Percentiles rank a stretch among this genome's conserved stretches.
These are phyloP conservation scores for Leavenworthia alabamica DNA, from an alignment of 345 rosid species.

Conservation along the genomic window DNA sequence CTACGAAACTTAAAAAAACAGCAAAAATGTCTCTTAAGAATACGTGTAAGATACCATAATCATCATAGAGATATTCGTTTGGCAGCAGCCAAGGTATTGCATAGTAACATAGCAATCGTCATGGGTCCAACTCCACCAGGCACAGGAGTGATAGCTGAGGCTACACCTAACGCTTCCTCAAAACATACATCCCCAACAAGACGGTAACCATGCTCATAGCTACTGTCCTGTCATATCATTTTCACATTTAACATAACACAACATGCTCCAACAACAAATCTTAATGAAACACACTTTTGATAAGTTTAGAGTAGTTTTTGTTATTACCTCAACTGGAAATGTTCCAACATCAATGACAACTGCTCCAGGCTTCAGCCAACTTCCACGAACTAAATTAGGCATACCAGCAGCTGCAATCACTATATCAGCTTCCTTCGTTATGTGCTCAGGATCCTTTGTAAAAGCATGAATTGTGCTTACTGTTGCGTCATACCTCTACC, in stretches of 20 bases:
- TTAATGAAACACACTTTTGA: neutral
- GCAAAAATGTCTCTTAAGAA: no score
- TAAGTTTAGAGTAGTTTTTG: neutral
- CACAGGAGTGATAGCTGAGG: conserved; percentile 77
- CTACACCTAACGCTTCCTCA: conserved; percentile 71
- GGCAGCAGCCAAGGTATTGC: conserved; percentile 76
- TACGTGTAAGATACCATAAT: conserved; percentile 22
- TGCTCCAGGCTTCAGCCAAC: conserved; percentile 82
- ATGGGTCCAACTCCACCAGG: conserved; percentile 94
- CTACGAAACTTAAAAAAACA: no score
- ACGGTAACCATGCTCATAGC: conserved; percentile 64
- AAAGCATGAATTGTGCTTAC: conserved; percentile 71
- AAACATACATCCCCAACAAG: conserved; percentile 79
- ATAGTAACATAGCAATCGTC: conserved; percentile 89
- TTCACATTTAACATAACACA: neutral
- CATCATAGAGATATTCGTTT: conserved; percentile 31
- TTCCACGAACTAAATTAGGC: conserved; percentile 73
- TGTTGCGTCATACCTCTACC: conserved; percentile 88
- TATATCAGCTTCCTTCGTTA: conserved; percentile 69
- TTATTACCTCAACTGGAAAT: conserved; percentile 62
- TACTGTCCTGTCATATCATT: conserved; percentile 52
- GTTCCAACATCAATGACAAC: conserved; percentile 89
- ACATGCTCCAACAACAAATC: conserved; percentile 1
- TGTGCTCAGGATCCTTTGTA: conserved; percentile 59
- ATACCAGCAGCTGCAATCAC: conserved; percentile 78